Conservation (phyloP, 441 rosid genomes). For the Arabidopsis hybrid region DNA sequence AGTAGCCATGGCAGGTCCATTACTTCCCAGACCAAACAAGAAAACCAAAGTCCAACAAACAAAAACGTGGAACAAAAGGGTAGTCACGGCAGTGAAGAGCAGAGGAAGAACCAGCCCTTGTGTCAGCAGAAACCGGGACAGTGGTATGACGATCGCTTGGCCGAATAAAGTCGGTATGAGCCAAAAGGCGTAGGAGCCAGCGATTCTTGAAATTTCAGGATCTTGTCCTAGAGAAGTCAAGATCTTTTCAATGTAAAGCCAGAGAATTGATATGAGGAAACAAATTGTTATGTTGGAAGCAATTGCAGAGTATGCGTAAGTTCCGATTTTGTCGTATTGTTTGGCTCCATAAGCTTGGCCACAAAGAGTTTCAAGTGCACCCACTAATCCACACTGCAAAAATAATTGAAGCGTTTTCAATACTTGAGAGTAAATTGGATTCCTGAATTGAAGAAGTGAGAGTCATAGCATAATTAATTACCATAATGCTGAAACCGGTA, state of each 20-base stretch:
- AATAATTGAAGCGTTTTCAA: neutral
- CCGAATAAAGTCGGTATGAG: conserved; percentile 59
- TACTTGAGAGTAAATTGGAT: neutral
- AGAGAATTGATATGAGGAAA: conserved; percentile 50
- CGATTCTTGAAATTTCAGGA: conserved; percentile 50
- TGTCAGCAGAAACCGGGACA: conserved; percentile 33
- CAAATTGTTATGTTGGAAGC: conserved; percentile 50
- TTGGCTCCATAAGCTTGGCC: conserved; percentile 74
- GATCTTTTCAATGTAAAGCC: conserved; percentile 61
- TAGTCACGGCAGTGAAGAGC: conserved; percentile 21
- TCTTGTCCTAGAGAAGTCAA: conserved; percentile 54
- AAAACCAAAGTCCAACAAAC: conserved; percentile 30
- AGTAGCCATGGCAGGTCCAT: conserved; percentile 42
- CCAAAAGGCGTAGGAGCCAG: conserved; percentile 51
- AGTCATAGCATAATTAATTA: neutral
- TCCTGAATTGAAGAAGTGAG: neutral
- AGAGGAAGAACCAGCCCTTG: conserved; percentile 44
- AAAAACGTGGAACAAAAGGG: conserved; percentile 35
- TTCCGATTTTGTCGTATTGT: conserved; percentile 55
- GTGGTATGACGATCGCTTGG: conserved; percentile 33
- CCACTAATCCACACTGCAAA: conserved; percentile 53
- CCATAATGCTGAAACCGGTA: conserved; percentile 9
- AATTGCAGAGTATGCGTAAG: conserved; percentile 52
- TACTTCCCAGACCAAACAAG: conserved; percentile 27
- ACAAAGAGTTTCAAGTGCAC: conserved; percentile 67